These are phyloP conservation scores for Balakata baccata DNA, from an alignment of 345 rosid genomes.

Conservation along the genomic window DNA sequence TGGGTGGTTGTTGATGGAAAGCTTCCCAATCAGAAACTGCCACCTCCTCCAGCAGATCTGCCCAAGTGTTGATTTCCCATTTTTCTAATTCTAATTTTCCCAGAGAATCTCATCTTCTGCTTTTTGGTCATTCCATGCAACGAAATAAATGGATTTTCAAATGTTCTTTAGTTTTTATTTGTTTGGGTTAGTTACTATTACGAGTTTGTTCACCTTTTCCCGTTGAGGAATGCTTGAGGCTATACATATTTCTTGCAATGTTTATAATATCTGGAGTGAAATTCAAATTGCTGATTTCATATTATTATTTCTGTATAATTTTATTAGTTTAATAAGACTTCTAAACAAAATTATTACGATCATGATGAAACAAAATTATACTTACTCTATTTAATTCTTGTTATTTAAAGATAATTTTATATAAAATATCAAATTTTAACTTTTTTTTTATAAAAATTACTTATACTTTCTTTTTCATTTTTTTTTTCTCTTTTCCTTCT, in stretches of 20 bases:
- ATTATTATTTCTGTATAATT: too few species aligned
- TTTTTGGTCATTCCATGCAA: background rate
- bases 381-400: too few species aligned
- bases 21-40: conserved; percentile 21
- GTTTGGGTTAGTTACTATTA: too few species aligned
- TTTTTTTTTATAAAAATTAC: too few species aligned
- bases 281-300: background rate
- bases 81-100: background rate
- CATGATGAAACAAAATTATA: too few species aligned
- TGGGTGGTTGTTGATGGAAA: conserved; percentile 20
- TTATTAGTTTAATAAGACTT: too few species aligned
- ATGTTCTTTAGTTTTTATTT: background rate
- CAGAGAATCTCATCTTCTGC: background rate
- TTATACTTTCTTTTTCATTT: too few species aligned
- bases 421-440: too few species aligned
- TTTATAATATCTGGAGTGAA: background rate
- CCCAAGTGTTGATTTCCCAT: conserved; percentile 1
- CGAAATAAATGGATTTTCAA: background rate
- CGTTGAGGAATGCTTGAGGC: background rate
- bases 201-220: background rate
- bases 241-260: background rate
- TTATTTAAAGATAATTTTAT: too few species aligned
- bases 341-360: too few species aligned
- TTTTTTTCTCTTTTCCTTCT: too few species aligned
- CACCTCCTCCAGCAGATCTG: conserved; percentile 16